phyloP scores from a whole-genome alignment of 1,284 basidiomycete species.

The Ustilago curta region DNA sequence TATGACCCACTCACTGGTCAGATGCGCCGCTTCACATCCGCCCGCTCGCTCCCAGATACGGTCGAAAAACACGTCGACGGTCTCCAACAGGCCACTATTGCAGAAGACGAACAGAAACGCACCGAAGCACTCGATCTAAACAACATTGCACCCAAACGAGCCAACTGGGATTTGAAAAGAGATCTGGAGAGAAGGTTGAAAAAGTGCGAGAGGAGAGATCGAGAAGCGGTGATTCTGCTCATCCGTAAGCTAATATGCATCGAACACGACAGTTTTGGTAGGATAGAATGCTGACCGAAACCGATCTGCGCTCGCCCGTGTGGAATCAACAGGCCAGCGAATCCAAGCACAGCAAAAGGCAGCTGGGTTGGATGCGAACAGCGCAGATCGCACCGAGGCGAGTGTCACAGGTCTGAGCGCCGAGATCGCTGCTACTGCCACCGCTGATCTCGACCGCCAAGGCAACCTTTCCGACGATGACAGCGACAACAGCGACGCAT shows the following conservation, averaged over 20 bases:
- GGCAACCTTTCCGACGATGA: conserved; percentile 13
- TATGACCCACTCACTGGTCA: conserved; percentile 68
- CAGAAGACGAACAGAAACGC: conserved; percentile 84
- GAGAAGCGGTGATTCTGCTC: conserved; percentile 89
- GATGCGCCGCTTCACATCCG: conserved; percentile 71
- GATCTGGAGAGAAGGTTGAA: conserved; percentile 89
- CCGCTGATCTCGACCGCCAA: conserved; percentile 15
- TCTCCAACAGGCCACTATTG: conserved; percentile 83
- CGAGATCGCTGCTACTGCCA: conserved; percentile 44
- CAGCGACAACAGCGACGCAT: conserved; percentile 14
- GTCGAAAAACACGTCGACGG: conserved; percentile 87
- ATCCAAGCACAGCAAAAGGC: conserved; percentile 46
- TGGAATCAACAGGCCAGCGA: conserved; percentile 20
- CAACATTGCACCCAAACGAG: conserved; percentile 94
- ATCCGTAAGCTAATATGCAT: conserved; percentile 76
- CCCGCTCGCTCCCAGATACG: conserved; percentile 79
- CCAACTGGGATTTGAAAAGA: conserved; percentile 97
- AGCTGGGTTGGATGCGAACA: conserved; percentile 22
- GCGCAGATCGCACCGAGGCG: conserved; percentile 11
- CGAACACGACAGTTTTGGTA: not conserved
- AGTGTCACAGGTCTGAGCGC: conserved; percentile 29
- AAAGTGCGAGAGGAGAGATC: conserved; percentile 88
- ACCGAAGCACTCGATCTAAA: conserved; percentile 91
- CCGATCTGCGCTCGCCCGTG: not conserved
- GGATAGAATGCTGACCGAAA: not conserved